Base-by-base conservation (phyloP, 208 protist species). In the Wallacemonas sp. region DNA sequence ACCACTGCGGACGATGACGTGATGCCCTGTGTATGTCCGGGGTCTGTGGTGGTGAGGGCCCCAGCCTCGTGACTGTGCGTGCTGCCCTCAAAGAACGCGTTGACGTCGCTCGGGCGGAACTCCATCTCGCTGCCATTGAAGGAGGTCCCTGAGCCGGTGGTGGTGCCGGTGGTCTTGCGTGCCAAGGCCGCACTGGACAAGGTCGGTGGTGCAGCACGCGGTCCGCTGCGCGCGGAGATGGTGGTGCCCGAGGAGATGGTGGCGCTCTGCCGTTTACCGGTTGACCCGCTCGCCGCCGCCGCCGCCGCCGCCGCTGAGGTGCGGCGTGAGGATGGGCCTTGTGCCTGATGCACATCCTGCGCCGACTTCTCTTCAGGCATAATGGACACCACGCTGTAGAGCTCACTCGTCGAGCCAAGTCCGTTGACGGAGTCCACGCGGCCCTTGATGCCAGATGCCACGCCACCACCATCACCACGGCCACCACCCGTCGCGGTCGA, bases 41-140 rank as follows among this genome's bases (percentile, higher is more conserved):
- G 7, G 36, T 41, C 36, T 41, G 7, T 41, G 36, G 7, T 41
- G 36, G 36, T n/a, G n/a, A n/a, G n/a, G n/a, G n/a, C n/a, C n/a
- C n/a, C n/a, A n/a, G n/a, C n/a, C n/a, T n/a, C n/a, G n/a, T n/a
- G n/a, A n/a, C n/a, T n/a, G 44, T 49, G 44, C 44, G 16, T 5
- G 18, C 44, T 23, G 44, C 18, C 44, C 16, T 59, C 52, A 29
- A 59, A 59, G 52, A 59, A 59, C 14, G 26, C 52, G 32, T 42
- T 26, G 29, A 59, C 52, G 32, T 59, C 52, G 32, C 52, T 59
- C 0, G 52, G 52, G 3, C 32, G 25, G 29, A 59, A 59, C 52
- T 59, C 52, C 52, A 59, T 59, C 52, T 36, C 52, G 14, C 31
- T 59, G 31, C 14, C 26, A 14, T 41, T 41, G 10, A 14, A 41